Conservation (phyloP, 371 early-diverging fungal species). For the Fennellomyces sp. region DNA sequence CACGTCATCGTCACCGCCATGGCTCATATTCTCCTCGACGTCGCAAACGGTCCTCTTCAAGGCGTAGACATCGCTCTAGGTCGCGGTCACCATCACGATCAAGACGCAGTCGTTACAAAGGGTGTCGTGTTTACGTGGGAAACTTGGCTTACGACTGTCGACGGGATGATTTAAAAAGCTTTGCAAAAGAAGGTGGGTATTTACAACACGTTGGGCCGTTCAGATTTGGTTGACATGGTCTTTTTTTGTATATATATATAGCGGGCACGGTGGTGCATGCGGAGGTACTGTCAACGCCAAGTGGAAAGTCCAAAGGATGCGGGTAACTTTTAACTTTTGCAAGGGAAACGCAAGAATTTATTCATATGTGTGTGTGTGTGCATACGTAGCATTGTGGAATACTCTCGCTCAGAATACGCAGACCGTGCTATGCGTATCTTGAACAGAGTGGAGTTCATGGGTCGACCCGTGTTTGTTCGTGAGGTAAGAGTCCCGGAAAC, state of each 20-base stretch:
- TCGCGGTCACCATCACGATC: slow-evolving; percentile 17
- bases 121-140: slow-evolving; percentile 67
- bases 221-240: not conserved
- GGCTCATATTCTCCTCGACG: slow-evolving; percentile 7
- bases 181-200: slow-evolving; percentile 74
- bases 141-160: slow-evolving; percentile 67
- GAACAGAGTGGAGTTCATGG: slow-evolving; percentile 74
- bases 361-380: not conserved
- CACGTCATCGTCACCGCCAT: slow-evolving; percentile 3
- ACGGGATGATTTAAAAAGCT: slow-evolving; percentile 73
- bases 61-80: slow-evolving; percentile 7
- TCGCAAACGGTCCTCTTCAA: slow-evolving; percentile 11
- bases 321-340: slow-evolving; percentile 31
- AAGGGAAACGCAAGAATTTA: not conserved
- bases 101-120: slow-evolving; percentile 2
- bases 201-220: not conserved
- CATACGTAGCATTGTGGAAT: slow-evolving; percentile 75
- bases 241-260: slow-evolving; percentile 15
- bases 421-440: slow-evolving; percentile 77
- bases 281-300: slow-evolving; percentile 62
- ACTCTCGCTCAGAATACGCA: slow-evolving; percentile 76
- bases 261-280: slow-evolving; percentile 75
- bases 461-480: slow-evolving; percentile 79
- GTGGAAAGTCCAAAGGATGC: slow-evolving; percentile 69
- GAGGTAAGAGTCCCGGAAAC: slow-evolving; percentile 42